A percentile compares a stretch with the other conserved stretches of the same genome.
Conservation (phyloP, 768 basidiomycete species). For the Mycena kentingensis region DNA sequence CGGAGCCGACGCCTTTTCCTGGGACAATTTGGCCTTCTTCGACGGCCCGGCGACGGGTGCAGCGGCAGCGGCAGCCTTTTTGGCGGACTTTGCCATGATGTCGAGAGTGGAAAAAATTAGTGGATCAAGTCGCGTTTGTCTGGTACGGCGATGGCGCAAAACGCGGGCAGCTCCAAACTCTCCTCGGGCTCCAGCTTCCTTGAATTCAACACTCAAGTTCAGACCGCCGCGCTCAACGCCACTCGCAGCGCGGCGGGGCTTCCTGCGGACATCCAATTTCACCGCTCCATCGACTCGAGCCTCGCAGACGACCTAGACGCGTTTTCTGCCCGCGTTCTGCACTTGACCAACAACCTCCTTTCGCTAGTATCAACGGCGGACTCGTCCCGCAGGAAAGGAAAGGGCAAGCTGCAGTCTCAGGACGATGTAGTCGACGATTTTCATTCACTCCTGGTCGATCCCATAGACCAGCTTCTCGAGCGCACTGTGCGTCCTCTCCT, state of each 20-base stretch:
- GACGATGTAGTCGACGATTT: slow-evolving; percentile 89
- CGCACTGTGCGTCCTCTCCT: slow-evolving; percentile 58
- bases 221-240: slow-evolving; percentile 60
- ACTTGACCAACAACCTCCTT: slow-evolving; percentile 66
- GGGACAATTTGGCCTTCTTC: slow-evolving; percentile 9
- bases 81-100: slow-evolving; percentile 1
- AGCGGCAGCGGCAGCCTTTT: slow-evolving; percentile 3
- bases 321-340: slow-evolving; percentile 66
- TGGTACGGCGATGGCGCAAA: not conserved
- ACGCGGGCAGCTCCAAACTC: not conserved
- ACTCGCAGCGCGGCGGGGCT: slow-evolving; percentile 63
- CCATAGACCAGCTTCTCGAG: slow-evolving; percentile 84
- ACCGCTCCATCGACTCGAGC: slow-evolving; percentile 78
- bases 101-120: not conserved
- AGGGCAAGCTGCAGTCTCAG: slow-evolving; percentile 57
- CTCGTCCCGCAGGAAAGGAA: slow-evolving; percentile 49
- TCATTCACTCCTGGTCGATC: slow-evolving; percentile 73
- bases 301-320: slow-evolving; percentile 72
- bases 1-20: slow-evolving; percentile 4
- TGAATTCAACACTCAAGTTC: slow-evolving; percentile 57
- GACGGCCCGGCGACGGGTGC: slow-evolving; percentile 11
- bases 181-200: slow-evolving; percentile 40
- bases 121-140: not conserved
- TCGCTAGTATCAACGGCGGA: slow-evolving; percentile 49
- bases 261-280: slow-evolving; percentile 81